These are phyloP conservation scores for Teratosphaeria destructans DNA, from an alignment of 2,329 filamentous ascomycete species.

Conservation along the genomic window DNA sequence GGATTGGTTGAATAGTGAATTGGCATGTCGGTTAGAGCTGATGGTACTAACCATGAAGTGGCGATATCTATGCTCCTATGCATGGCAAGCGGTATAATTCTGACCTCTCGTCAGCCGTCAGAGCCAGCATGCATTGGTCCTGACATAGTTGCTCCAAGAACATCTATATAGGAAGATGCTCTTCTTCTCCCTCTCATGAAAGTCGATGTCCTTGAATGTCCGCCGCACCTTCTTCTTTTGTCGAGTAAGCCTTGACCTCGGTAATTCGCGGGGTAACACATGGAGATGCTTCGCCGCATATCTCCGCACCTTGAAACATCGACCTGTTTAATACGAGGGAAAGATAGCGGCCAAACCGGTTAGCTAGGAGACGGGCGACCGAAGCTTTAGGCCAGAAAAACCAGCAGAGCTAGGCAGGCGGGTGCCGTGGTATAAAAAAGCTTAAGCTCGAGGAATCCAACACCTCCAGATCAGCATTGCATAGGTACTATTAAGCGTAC, in stretches of 20 bases:
- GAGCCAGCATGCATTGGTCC: too few relatives aligned
- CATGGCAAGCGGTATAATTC: too few relatives aligned
- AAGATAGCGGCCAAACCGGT: not conserved
- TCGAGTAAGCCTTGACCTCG: not conserved
- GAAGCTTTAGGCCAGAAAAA: not conserved
- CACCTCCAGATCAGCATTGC: not conserved
- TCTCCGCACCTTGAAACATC: not conserved
- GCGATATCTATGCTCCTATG: too few relatives aligned
- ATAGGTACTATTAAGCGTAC: not conserved
- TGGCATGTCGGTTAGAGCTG: too few relatives aligned
- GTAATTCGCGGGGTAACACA: not conserved
- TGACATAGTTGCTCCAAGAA: too few relatives aligned
- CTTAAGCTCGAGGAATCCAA: not conserved
- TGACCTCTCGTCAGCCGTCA: too few relatives aligned
- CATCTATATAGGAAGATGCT: not conserved
- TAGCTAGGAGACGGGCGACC: not conserved
- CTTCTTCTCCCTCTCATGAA: not conserved
- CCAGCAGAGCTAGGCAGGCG: not conserved
- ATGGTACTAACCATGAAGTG: too few relatives aligned
- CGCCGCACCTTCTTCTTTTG: not conserved
- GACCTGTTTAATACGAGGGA: not conserved
- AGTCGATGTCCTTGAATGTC: not conserved
- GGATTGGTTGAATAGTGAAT: too few relatives aligned
- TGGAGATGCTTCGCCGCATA: not conserved
- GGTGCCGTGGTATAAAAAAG: not conserved